Conservation (phyloP, 176 grass and related monocot species). For the Miscanthus lutarioriparius region DNA sequence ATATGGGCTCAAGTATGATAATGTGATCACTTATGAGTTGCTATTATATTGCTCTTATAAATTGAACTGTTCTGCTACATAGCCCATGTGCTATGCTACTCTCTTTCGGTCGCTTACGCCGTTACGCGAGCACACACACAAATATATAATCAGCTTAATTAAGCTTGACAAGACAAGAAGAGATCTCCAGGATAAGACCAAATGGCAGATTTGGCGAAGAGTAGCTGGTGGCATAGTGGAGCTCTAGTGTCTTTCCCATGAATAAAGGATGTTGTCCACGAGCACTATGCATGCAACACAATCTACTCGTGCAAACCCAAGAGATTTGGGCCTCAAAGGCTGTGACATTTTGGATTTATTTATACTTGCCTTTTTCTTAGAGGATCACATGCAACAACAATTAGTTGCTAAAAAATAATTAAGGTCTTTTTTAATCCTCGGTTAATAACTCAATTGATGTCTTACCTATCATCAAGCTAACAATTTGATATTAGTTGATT, state of each 20-base stretch:
- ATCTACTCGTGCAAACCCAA: neutral
- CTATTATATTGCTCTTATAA: too few species aligned
- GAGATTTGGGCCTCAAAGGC: neutral
- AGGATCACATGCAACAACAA: too few species aligned
- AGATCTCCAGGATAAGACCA: neutral
- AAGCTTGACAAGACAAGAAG: constrained; percentile 19
- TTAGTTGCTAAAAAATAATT: too few species aligned
- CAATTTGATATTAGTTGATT: too few species aligned
- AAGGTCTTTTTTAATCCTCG: too few species aligned
- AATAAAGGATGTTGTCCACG: neutral
- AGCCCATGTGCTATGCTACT: neutral
- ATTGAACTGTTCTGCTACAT: too few species aligned
- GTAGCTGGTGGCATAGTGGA: neutral
- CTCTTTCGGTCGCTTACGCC: too few species aligned
- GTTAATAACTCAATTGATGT: too few species aligned
- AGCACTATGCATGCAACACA: neutral
- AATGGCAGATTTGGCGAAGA: neutral
- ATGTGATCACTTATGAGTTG: too few species aligned
- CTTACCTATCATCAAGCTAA: too few species aligned
- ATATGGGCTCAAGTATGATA: too few species aligned
- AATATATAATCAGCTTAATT: neutral
- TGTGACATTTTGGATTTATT: neutral
- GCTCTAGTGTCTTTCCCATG: neutral
- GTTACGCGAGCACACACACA: neutral
- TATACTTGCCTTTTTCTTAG: neutral